A percentile compares a stretch with the other conserved stretches of the same genome.
Evolutionary conservation across 768 basidiomycete genomes (phyloP).

Genomic region (Termitomyces sp.): DNA sequence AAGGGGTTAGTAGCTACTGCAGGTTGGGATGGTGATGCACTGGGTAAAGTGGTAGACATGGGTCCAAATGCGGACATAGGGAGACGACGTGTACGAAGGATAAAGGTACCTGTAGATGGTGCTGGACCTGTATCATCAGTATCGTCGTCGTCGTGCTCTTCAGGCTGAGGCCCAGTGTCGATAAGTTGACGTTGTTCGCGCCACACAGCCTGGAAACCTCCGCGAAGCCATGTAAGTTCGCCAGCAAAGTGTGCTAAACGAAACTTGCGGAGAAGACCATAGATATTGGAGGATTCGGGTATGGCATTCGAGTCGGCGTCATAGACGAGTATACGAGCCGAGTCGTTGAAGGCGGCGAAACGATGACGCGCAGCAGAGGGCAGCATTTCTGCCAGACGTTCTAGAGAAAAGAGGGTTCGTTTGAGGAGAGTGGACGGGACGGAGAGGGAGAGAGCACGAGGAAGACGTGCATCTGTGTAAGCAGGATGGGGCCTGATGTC

Average conservation of each 20-base stretch:
- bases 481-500: constrained; percentile 87
- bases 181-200: constrained; percentile 48
- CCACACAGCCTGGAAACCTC: constrained; percentile 77
- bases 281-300: constrained; percentile 62
- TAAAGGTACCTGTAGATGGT: constrained; percentile 11
- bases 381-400: constrained; percentile 79
- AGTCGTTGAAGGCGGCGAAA: constrained; percentile 58
- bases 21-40: constrained; percentile 18
- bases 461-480: constrained; percentile 62
- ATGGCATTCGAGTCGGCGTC: constrained; percentile 73
- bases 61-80: constrained; percentile 63
- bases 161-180: constrained; percentile 45
- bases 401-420: constrained; percentile 80
- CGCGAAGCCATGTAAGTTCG: constrained; percentile 73
- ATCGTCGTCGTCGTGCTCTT: constrained; percentile 46
- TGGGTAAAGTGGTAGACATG: constrained; percentile 35
- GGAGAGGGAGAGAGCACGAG: constrained; percentile 74
- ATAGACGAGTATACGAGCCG: constrained; percentile 72
- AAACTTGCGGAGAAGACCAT: constrained; percentile 76
- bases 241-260: constrained; percentile 49
- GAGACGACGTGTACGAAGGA: constrained; percentile 56
- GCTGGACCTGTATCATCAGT: constrained; percentile 6
- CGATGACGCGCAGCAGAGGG: constrained; percentile 51
- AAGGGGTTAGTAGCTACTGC: constrained; percentile 75
- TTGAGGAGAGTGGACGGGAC: constrained; percentile 94